phyloP scores from a whole-genome alignment of 345 rosid species.

The Alliaria petiolata region DNA sequence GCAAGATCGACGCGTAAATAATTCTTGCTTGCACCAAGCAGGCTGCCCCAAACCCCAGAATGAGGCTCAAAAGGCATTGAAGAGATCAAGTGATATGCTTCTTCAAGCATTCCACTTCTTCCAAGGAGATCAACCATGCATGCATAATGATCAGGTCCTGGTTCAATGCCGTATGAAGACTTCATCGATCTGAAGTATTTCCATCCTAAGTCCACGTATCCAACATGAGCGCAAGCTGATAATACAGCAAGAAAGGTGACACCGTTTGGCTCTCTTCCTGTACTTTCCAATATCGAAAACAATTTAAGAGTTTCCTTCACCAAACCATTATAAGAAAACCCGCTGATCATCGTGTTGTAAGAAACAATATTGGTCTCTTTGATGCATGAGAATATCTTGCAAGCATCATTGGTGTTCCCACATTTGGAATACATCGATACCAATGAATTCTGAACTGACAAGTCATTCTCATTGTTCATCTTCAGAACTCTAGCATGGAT shows the following conservation, averaged over 20 bases:
- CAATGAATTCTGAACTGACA: constrained; percentile 60
- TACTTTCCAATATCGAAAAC: constrained; percentile 46
- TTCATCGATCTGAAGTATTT: constrained; percentile 58
- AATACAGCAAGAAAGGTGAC: constrained; percentile 68
- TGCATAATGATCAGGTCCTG: constrained; percentile 69
- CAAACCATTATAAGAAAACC: constrained; percentile 63
- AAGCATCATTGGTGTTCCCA: constrained; percentile 64
- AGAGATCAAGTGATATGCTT: constrained; percentile 48
- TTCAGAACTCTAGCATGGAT: constrained; percentile 55
- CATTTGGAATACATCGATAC: constrained; percentile 75
- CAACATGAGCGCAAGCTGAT: constrained; percentile 74
- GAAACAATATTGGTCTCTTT: constrained; percentile 51
- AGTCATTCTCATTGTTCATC: constrained; percentile 40
- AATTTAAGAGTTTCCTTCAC: constrained; percentile 52
- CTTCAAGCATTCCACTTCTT: constrained; percentile 63
- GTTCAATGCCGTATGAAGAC: constrained; percentile 43
- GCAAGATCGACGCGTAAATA: constrained; percentile 58
- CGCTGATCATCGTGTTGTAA: constrained; percentile 72
- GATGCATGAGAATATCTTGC: constrained; percentile 41
- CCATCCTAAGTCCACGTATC: constrained; percentile 63
- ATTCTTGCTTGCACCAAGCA: constrained; percentile 60
- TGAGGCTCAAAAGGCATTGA: constrained; percentile 58
- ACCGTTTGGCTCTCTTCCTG: constrained; percentile 50
- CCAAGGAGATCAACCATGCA: constrained; percentile 83
- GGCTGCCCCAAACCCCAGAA: constrained; percentile 86